These are phyloP conservation scores for Acanthamoeba triangularis DNA, from an alignment of 208 protist genomes.

Conservation along the genomic window DNA sequence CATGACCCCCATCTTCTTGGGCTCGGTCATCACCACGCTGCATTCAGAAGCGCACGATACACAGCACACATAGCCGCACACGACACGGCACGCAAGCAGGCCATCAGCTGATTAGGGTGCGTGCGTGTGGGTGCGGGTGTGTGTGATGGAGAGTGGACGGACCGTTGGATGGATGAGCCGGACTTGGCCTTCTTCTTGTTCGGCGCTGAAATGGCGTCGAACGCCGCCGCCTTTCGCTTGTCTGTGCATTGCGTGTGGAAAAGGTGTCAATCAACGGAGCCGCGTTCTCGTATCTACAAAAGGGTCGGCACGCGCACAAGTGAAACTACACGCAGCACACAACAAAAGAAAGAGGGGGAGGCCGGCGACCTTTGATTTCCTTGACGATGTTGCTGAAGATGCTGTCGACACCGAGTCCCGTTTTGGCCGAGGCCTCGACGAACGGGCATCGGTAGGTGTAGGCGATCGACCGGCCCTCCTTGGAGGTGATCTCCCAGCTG, in stretches of 20 bases:
- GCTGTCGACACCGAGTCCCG: slow-evolving; percentile 9
- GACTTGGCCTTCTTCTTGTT: slow-evolving; percentile 43
- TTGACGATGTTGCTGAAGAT: slow-evolving; percentile 59
- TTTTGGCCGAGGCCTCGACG: slow-evolving; percentile 65
- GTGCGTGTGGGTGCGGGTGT: too few relatives aligned
- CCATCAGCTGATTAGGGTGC: too few relatives aligned
- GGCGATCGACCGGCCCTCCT: slow-evolving; percentile 51
- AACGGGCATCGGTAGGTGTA: slow-evolving; percentile 70
- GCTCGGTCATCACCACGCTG: slow-evolving; percentile 22
- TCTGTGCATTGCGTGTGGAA: neutral
- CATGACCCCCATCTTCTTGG: slow-evolving; percentile 5
- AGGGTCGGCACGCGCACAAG: too few relatives aligned
- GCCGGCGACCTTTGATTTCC: slow-evolving; percentile 30
- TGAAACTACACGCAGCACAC: neutral
- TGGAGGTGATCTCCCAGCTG: slow-evolving; percentile 58
- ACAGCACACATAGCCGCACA: neutral
- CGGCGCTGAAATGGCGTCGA: neutral
- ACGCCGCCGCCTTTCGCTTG: neutral
- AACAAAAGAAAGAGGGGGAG: neutral
- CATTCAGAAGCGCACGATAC: too few relatives aligned
- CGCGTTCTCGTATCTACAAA: too few relatives aligned
- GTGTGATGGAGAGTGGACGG: neutral
- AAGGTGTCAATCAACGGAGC: neutral
- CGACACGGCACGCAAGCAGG: neutral
- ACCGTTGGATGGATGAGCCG: neutral